Conservation (phyloP, 805 yeast species). For the Kodamaea neixiangensis region DNA sequence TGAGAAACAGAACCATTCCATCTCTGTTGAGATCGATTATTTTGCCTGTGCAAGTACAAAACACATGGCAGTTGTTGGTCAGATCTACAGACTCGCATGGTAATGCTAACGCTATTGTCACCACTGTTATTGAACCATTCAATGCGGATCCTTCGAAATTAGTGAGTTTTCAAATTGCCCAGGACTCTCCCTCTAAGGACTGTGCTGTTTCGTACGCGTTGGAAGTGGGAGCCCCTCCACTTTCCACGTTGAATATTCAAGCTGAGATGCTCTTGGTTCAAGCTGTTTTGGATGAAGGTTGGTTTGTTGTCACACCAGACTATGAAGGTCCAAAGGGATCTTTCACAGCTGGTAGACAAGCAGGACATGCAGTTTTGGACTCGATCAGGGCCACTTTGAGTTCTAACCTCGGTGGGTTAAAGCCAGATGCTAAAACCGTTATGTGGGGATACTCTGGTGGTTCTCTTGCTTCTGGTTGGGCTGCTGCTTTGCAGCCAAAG, state of each 20-base stretch:
- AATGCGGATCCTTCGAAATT: constrained; percentile 29
- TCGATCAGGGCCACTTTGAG: constrained; percentile 19
- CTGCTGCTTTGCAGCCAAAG: constrained; percentile 22
- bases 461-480: constrained; percentile 27
- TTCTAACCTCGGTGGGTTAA: constrained; percentile 20
- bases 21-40: constrained; percentile 14
- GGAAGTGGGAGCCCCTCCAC: constrained; percentile 14
- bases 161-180: constrained; percentile 28
- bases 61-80: constrained; percentile 16
- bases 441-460: constrained; percentile 31
- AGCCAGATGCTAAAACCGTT: constrained; percentile 16
- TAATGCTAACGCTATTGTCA: constrained; percentile 25
- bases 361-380: constrained; percentile 22
- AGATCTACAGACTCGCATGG: constrained; percentile 24
- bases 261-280: constrained; percentile 18
- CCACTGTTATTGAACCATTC: constrained; percentile 31
- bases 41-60: constrained; percentile 14
- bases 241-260: constrained; percentile 7
- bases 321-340: constrained; percentile 23
- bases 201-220: constrained; percentile 30
- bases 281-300: constrained; percentile 20
- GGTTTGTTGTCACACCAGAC: constrained; percentile 22
- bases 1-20: constrained; percentile 14
- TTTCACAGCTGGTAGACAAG: constrained; percentile 20
- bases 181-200: constrained; percentile 27